Base-by-base conservation (phyloP, 164 flowering plant species). In the Santalum album region DNA sequence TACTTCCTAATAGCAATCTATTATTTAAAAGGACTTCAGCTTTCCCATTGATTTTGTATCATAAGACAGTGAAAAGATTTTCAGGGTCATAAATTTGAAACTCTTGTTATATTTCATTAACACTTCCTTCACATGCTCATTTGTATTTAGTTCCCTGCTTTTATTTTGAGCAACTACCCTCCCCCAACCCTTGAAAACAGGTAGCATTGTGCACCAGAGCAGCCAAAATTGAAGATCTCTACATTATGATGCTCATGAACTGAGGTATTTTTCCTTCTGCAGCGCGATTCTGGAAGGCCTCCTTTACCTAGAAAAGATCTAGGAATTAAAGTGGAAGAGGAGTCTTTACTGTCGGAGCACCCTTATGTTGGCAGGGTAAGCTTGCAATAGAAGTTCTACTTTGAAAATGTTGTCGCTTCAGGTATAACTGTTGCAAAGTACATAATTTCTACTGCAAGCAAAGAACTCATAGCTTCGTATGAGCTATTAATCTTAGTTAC, bases 271-370 rank as follows among this genome's bases (percentile, higher is more conserved):
- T 53, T 12, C 22, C 19, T 20, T 48, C 50, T 80, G 67, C 79
- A 92, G 99, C 89, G 94, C 60, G 99, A 89, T 64, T 75, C 84
- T 79, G 87, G 96, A 67, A 80, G 99, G 66, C 86, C 86, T 20
- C 96, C 95, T 40, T 19, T 82, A 69, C 94, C 96, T 23, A 78
- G 77, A 63, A 83, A 77, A 69, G 82, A 77, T 61, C 78, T 82
- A 32, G 83, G 76, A 64, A 59, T 65, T 39, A 87, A 82, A 72
- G 74, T 79, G 53, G 99, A 85, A 74, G 95, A 92, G 58, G 81
- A 80, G 55, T 74, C 90, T 38, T 65, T 92, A 49, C 36, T 81
- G 65, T 89, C 95, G 35, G 71, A 89, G 65, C 96, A 92, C 66
- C 99, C 96, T 53, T 92, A 83, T 68, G 96, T 89, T 61, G 85